phyloP scores from a whole-genome alignment of 2,329 filamentous ascomycete species.

The Xylariaceae sp. region DNA sequence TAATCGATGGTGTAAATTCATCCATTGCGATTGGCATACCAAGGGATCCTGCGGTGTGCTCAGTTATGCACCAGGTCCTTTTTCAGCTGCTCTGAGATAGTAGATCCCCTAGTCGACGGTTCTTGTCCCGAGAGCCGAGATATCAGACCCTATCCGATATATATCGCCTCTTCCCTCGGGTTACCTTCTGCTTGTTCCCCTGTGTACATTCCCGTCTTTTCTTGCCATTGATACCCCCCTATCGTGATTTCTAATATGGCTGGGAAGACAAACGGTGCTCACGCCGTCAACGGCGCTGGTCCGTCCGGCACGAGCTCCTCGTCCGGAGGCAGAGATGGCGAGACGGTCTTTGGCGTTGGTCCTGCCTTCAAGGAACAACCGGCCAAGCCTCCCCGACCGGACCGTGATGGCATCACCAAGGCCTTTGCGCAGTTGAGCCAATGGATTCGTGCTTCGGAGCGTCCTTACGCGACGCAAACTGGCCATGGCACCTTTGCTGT shows the following conservation, averaged over 20 bases:
- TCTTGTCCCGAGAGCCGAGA: too few relatives aligned
- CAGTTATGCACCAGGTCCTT: not conserved
- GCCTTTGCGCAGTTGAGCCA: constrained; percentile 34
- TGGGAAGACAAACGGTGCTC: constrained; percentile 14
- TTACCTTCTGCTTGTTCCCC: not conserved
- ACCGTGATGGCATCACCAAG: constrained; percentile 32
- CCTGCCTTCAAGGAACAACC: constrained; percentile 22
- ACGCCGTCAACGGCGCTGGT: constrained; percentile 14
- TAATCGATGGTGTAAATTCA: not conserved
- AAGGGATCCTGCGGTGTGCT: not conserved
- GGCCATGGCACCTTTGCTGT: constrained; percentile 56
- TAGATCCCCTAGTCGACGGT: too few relatives aligned
- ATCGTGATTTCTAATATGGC: constrained; percentile 15
- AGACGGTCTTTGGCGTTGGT: constrained; percentile 13
- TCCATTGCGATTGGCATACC: constrained; percentile 6
- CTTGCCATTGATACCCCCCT: constrained; percentile 11
- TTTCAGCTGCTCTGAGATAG: not conserved
- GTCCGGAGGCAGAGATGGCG: constrained; percentile 13
- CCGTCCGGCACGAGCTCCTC: constrained; percentile 15
- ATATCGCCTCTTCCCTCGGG: not conserved
- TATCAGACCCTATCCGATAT: not conserved
- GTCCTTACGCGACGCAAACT: constrained; percentile 58
- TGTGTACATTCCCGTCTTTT: not conserved
- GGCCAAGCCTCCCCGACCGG: constrained; percentile 23
- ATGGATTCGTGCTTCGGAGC: constrained; percentile 44